A percentile compares a stretch with the other conserved stretches of the same genome.
These are phyloP conservation scores for Zea luxurians DNA, from an alignment of 176 grass and related monocot species.

Conservation along the genomic window DNA sequence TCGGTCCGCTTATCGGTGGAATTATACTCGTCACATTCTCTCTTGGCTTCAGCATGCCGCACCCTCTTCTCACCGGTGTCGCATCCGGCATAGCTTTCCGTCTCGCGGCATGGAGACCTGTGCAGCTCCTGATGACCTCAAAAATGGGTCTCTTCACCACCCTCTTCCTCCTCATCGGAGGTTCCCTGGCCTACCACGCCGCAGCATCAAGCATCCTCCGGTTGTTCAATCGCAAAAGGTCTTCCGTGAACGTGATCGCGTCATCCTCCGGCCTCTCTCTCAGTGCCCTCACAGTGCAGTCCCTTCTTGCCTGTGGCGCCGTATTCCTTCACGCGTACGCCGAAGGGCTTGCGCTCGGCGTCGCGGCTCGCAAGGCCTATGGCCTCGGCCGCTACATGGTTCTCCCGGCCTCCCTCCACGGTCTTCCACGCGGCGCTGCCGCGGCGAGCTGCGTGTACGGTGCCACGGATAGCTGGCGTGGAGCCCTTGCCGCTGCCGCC, in stretches of 20 bases:
- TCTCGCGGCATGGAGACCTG: constrained; percentile 83
- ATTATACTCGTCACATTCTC: constrained; percentile 78
- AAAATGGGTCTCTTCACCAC: constrained; percentile 81
- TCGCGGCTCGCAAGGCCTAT: constrained; percentile 86
- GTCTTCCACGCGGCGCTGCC: constrained; percentile 81
- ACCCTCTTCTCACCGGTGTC: constrained; percentile 81
- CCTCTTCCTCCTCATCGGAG: constrained; percentile 52
- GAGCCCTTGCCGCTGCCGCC: constrained; percentile 75
- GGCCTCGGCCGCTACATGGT: constrained; percentile 96
- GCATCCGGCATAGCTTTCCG: constrained; percentile 93
- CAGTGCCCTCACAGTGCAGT: constrained; percentile 77
- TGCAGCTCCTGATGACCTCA: constrained; percentile 74
- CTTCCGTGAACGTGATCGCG: constrained; percentile 56
- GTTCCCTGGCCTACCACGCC: constrained; percentile 53
- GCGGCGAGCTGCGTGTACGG: constrained; percentile 86
- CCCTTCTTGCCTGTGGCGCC: constrained; percentile 76
- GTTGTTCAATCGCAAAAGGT: constrained; percentile 64
- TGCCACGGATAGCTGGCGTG: constrained; percentile 90
- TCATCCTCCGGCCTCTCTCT: constrained; percentile 57
- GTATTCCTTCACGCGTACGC: constrained; percentile 82
- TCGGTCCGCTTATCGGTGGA: constrained; percentile 93
- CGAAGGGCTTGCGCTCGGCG: constrained; percentile 88
- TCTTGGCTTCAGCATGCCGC: constrained; percentile 70
- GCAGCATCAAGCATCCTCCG: constrained; percentile 53
- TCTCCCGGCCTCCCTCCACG: constrained; percentile 89